These are phyloP conservation scores for Ambrosia trifida DNA, from an alignment of 129 eudicot genomes.

Conservation along the genomic window DNA sequence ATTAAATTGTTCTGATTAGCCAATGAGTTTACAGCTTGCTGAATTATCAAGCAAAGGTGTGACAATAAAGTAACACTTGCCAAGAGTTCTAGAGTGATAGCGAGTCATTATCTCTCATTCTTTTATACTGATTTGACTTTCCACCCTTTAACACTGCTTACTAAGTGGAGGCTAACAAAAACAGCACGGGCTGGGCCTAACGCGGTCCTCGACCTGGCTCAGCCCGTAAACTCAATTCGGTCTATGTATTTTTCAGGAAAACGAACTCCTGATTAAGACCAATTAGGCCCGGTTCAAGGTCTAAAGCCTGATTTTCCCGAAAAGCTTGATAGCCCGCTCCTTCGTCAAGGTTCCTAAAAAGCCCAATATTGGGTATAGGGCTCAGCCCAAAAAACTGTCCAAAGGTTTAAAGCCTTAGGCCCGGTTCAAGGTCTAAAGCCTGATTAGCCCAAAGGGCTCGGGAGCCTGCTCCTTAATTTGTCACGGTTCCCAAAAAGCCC, in stretches of 20 bases:
- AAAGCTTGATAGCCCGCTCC: neutral
- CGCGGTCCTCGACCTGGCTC: neutral
- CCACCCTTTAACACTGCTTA: conserved; percentile 24
- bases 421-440: too few species aligned
- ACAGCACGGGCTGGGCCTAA: too few species aligned
- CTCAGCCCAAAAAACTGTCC: too few species aligned
- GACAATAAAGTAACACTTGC: conserved; percentile 34
- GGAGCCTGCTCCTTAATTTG: too few species aligned
- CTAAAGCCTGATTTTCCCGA: neutral
- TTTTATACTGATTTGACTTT: conserved; percentile 23
- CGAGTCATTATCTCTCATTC: conserved; percentile 30
- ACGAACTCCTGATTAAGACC: neutral
- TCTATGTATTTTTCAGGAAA: too few species aligned
- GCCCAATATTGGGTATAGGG: neutral
- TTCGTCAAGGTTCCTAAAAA: neutral
- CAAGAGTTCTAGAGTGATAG: conserved; percentile 37
- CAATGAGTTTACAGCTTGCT: conserved; percentile 30
- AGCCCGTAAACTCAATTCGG: neutral
- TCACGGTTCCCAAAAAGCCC: too few species aligned
- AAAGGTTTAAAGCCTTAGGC: too few species aligned
- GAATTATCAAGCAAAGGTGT: conserved; percentile 40
- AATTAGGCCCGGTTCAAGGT: neutral
- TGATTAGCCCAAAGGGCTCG: too few species aligned
- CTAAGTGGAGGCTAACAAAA: neutral
- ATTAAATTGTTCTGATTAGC: conserved; percentile 16